Base-by-base conservation (phyloP, 73 alveolate genomes). In the Paramecium biaurelia region DNA sequence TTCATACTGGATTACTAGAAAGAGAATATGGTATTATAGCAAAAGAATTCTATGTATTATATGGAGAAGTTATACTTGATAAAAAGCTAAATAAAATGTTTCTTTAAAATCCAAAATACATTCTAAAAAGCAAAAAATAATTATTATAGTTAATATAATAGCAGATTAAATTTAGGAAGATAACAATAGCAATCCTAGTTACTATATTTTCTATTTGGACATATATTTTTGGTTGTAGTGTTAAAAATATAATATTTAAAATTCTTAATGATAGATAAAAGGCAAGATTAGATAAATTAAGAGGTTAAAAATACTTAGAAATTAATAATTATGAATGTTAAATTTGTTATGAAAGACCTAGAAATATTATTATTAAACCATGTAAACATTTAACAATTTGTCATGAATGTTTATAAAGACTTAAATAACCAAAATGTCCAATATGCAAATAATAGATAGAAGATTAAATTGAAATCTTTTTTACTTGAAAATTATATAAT, bases 381-480 rank as follows among this genome's bases (percentile, higher is more conserved):
- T 72, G 86, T 10, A 72, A 72, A 72, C 86, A 72, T 34, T 7
- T 72, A 2, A 38, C 86, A 14, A 12, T 72, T 1, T 72, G 86
- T 72, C 58, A 32, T 37, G 32, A 34, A 28, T 72, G 86, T 72
- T 7, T 72, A 32, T 32, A 72, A 35, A 72, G 58, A 72, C 26
- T 72, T 20, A 72, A 32, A 18, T 34, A 30, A 72, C 20, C 26
- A 1, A 72, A 72, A 35, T 72, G 86, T 35, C 86, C 86, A 4
- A 37, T 72, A 4, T 72, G 86, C 24, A 35, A 72, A 37, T 28
- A 23, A 34, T 34, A 37, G 38, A 72, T 72, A 2, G 86, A 72
- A 20, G 86, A 72, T 72, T 35, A 72, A 5, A 72, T 72, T n/a
- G 86, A 72, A 72, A 37, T 72, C 38, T 72, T 72, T 72, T 28